A percentile compares a stretch with the other conserved stretches of the same genome.
Conservation (phyloP, 1,139 yeast species). For the Candida glucosophila region DNA sequence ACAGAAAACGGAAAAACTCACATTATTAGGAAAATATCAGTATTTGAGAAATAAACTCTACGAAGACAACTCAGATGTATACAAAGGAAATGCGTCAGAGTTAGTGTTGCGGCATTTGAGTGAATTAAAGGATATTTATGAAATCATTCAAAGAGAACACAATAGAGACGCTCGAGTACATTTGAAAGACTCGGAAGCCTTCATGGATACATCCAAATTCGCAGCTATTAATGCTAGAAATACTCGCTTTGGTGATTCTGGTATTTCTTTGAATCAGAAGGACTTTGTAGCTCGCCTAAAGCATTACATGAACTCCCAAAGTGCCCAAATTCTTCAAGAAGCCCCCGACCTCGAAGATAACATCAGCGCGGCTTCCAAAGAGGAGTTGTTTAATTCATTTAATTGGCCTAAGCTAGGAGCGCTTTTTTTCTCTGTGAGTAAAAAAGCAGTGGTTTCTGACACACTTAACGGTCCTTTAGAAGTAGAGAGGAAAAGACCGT, state of each 20-base stretch:
- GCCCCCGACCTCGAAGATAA: slow-evolving; percentile 7
- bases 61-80: slow-evolving; percentile 18
- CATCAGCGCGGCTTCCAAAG: slow-evolving; percentile 18
- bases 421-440: slow-evolving; percentile 38
- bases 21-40: slow-evolving; percentile 18
- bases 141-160: slow-evolving; percentile 20
- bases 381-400: slow-evolving; percentile 26
- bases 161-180: slow-evolving; percentile 17
- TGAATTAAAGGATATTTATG: slow-evolving; percentile 21
- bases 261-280: slow-evolving; percentile 36
- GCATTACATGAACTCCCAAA: slow-evolving; percentile 18
- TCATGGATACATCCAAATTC: slow-evolving; percentile 29
- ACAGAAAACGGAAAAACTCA: slow-evolving; percentile 7
- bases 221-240: slow-evolving; percentile 50
- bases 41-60: slow-evolving; percentile 14
- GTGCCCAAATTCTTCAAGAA: slow-evolving; percentile 7
- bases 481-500: slow-evolving; percentile 45
- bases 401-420: slow-evolving; percentile 60
- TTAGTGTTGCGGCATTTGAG: slow-evolving; percentile 18
- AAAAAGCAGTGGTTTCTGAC: slow-evolving; percentile 43
- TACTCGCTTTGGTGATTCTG: slow-evolving; percentile 46
- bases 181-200: slow-evolving; percentile 31
- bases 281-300: slow-evolving; percentile 37
- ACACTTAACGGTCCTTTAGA: slow-evolving; percentile 69
- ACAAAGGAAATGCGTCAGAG: slow-evolving; percentile 26